Evolutionary conservation across 768 basidiomycete species (phyloP).

Genomic region (Cubamyces sp.): DNA sequence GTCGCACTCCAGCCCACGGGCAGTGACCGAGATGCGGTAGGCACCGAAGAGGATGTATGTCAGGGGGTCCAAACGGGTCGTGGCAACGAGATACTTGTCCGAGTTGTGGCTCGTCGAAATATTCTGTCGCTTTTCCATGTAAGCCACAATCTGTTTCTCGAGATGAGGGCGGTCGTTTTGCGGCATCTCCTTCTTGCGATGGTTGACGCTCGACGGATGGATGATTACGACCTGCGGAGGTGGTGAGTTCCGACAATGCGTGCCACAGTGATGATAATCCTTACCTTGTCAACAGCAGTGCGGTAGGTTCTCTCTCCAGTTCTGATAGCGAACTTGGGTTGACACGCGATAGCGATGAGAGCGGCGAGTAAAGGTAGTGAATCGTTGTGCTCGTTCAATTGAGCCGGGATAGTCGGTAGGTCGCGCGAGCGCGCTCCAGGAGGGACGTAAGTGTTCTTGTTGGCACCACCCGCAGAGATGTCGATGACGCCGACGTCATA

Average conservation of each 20-base stretch:
- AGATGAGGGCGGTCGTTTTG: conserved; percentile 33
- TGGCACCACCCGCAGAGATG: conserved; percentile 64
- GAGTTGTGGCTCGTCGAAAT: conserved; percentile 51
- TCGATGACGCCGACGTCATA: conserved; percentile 82
- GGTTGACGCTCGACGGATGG: conserved; percentile 87
- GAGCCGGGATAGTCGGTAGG: conserved; percentile 56
- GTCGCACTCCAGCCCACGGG: conserved; percentile 83
- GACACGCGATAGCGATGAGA: conserved; percentile 81
- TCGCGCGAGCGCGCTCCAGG: conserved; percentile 31
- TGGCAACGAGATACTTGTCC: conserved; percentile 75
- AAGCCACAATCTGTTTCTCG: conserved; percentile 77
- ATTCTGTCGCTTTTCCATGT: conserved; percentile 83
- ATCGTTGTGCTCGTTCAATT: conserved; percentile 72
- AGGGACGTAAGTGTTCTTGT: conserved; percentile 31
- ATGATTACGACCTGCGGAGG: conserved; percentile 66
- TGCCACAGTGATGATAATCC: conserved; percentile 18
- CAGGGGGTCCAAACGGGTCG: conserved; percentile 86
- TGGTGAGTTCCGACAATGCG: neutral
- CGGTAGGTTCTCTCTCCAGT: conserved; percentile 68
- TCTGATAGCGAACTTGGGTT: conserved; percentile 89
- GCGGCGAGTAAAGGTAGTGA: conserved; percentile 80
- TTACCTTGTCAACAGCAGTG: conserved; percentile 84
- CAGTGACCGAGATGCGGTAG: conserved; percentile 69
- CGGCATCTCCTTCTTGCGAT: conserved; percentile 56
- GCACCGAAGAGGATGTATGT: conserved; percentile 92